phyloP scores from a whole-genome alignment of 2,329 filamentous ascomycete genomes.

The Colletotrichum costaricense region DNA sequence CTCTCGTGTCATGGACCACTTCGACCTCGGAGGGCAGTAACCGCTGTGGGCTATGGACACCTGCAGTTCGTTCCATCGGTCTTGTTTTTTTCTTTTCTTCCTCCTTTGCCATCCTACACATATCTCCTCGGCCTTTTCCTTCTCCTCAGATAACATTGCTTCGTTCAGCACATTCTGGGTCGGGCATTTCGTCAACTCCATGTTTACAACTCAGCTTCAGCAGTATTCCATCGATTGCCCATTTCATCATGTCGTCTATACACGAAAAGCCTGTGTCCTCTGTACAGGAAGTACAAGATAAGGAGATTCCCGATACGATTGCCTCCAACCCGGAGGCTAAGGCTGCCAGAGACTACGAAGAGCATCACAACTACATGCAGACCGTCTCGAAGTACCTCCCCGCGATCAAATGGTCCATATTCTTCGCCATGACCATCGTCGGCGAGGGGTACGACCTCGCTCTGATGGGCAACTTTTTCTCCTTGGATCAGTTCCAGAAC shows the following conservation, averaged over 20 bases:
- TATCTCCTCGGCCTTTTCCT: background rate
- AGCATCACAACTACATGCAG: background rate
- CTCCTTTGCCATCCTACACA: background rate
- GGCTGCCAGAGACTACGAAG: conserved; percentile 16
- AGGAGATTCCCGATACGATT: conserved; percentile 1
- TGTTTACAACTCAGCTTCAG: background rate
- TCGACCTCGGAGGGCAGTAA: background rate
- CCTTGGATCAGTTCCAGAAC: conserved; percentile 41
- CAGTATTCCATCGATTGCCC: background rate
- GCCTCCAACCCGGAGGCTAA: background rate
- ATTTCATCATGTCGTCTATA: background rate
- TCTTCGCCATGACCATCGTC: conserved; percentile 35
- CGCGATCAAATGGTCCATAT: conserved; percentile 35
- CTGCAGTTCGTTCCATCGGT: background rate
- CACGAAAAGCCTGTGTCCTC: background rate
- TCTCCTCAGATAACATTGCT: background rate
- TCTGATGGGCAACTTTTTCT: conserved; percentile 48
- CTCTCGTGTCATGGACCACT: background rate
- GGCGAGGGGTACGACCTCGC: conserved; percentile 46
- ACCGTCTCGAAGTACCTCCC: conserved; percentile 5
- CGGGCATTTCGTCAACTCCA: background rate
- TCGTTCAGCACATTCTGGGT: background rate
- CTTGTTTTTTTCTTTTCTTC: background rate
- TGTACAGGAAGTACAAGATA: background rate
- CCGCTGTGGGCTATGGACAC: background rate